Evolutionary conservation across 805 yeast species (phyloP).

Genomic region (Isabelozyma rhagii): DNA sequence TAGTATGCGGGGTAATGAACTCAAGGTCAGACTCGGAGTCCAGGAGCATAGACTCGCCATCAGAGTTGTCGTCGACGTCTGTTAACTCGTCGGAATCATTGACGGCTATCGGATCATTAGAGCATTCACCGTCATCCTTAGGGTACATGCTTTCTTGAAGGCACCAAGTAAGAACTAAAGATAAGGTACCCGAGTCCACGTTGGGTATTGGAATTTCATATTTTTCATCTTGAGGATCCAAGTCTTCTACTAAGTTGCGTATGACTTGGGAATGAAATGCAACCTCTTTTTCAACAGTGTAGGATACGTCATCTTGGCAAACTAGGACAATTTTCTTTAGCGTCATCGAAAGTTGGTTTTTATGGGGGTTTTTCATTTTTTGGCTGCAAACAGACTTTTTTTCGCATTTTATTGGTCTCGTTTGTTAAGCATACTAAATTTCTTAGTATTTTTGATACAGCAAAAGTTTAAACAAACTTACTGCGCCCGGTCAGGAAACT

Average conservation of each 20-base stretch:
- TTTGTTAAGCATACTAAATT: background rate
- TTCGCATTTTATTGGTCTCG: background rate
- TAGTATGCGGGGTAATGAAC: too few relatives aligned
- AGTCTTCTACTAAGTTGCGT: background rate
- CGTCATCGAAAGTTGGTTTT: background rate
- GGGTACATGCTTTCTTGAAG: background rate
- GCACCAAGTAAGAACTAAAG: background rate
- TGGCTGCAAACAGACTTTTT: background rate
- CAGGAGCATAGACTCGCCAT: too few relatives aligned
- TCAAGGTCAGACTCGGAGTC: too few relatives aligned
- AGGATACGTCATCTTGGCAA: background rate
- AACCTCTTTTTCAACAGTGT: background rate
- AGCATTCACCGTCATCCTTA: too few relatives aligned
- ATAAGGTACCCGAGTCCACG: background rate
- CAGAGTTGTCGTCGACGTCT: too few relatives aligned
- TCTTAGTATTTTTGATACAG: too few relatives aligned
- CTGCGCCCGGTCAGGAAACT: too few relatives aligned
- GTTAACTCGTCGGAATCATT: too few relatives aligned
- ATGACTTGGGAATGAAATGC: background rate
- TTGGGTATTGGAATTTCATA: background rate
- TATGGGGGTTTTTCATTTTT: background rate
- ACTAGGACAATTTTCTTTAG: background rate
- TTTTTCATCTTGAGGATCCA: background rate
- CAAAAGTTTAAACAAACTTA: too few relatives aligned
- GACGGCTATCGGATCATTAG: too few relatives aligned